phyloP scores from a whole-genome alignment of 805 yeast genomes.

The Suhomyces vadensis region DNA sequence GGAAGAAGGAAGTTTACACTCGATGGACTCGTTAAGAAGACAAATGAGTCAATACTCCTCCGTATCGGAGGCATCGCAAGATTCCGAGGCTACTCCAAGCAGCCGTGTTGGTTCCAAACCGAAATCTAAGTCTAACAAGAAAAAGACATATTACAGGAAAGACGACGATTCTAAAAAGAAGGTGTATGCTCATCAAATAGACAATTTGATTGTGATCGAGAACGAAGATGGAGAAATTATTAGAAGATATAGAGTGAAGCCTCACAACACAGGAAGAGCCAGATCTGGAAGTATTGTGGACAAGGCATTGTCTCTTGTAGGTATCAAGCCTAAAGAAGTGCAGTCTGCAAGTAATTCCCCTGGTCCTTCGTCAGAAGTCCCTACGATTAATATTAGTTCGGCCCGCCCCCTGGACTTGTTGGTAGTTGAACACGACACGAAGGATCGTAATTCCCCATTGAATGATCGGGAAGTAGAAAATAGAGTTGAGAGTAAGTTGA shows the following conservation, averaged over 20 bases:
- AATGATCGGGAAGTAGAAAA: constrained; percentile 15
- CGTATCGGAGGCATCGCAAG: constrained; percentile 17
- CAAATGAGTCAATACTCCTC: constrained; percentile 36
- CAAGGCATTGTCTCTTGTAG: constrained; percentile 57
- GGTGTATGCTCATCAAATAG: constrained; percentile 76
- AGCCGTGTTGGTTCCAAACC: neutral
- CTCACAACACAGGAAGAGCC: constrained; percentile 36
- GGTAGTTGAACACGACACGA: constrained; percentile 13
- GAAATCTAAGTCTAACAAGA: constrained; percentile 13
- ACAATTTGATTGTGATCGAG: constrained; percentile 77
- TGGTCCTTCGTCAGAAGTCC: constrained; percentile 6
- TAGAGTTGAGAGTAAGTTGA: constrained; percentile 20
- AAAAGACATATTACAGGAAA: constrained; percentile 31
- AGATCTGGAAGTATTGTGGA: constrained; percentile 43
- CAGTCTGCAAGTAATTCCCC: neutral
- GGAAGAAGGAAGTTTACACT: constrained; percentile 36
- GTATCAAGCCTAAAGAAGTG: constrained; percentile 36
- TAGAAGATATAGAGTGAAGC: constrained; percentile 73
- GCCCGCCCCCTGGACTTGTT: constrained; percentile 7
- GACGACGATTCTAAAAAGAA: constrained; percentile 30
- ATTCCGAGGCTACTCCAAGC: constrained; percentile 6
- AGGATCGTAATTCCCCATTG: constrained; percentile 13
- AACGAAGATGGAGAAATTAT: constrained; percentile 90
- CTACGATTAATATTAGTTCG: constrained; percentile 10
- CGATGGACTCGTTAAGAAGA: constrained; percentile 41